A percentile compares a stretch with the other conserved stretches of the same genome.
Conservation (phyloP, 257 asterid genomes). For the Solanum raphanifolium region DNA sequence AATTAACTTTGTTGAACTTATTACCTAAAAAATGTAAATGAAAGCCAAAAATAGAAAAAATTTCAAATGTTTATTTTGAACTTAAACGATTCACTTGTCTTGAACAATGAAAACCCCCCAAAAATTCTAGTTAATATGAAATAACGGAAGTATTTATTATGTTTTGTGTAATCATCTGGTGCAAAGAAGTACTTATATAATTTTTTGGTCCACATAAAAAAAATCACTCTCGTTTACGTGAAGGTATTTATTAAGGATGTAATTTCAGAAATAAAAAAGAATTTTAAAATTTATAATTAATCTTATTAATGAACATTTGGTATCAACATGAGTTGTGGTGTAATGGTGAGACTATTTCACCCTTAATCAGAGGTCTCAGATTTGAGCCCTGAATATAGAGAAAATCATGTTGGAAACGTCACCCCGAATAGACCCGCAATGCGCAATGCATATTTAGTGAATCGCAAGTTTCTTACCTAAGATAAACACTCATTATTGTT, state of each 20-base stretch:
- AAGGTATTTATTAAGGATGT: background rate
- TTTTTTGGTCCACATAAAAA: background rate
- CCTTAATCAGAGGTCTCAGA: too few species aligned
- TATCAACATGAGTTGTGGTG: rapidly evolving
- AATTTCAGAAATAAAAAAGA: too few species aligned
- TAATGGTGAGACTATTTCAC: rapidly evolving
- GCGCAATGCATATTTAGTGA: too few species aligned
- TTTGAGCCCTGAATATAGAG: too few species aligned
- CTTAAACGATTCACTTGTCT: rapidly evolving
- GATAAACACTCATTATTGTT: background rate
- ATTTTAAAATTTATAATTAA: background rate
- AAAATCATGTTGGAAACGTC: rapidly evolving
- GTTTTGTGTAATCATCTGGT: background rate
- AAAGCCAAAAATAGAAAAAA: background rate
- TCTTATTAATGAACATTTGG: background rate
- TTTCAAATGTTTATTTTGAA: too few species aligned
- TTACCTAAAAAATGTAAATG: background rate
- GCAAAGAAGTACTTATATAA: background rate
- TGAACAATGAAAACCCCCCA: too few species aligned
- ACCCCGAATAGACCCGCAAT: too few species aligned
- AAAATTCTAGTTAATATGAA: background rate
- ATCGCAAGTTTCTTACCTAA: background rate
- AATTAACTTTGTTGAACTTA: too few species aligned
- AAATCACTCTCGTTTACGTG: background rate
- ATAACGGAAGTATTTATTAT: background rate